These are phyloP conservation scores for Mollisia scopiformis DNA, from an alignment of 2,329 filamentous ascomycete genomes.

Conservation along the genomic window DNA sequence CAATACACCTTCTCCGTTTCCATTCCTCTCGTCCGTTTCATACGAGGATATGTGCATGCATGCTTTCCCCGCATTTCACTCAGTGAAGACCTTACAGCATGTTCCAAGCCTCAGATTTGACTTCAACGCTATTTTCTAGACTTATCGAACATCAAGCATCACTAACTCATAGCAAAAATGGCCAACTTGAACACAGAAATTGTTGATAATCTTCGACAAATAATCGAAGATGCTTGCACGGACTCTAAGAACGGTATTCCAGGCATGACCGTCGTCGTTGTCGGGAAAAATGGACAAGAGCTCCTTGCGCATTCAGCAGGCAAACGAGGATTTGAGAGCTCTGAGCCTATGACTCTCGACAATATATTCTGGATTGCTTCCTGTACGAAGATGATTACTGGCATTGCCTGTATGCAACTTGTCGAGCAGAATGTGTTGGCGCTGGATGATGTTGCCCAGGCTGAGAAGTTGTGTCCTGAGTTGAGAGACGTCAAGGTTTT, in stretches of 20 bases:
- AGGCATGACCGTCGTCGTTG: conserved; percentile 47
- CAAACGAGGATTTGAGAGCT: conserved; percentile 47
- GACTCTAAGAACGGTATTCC: conserved; percentile 41
- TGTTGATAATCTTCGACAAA: not conserved
- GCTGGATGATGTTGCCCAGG: conserved; percentile 57
- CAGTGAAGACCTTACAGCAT: too few species aligned
- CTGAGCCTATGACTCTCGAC: conserved; percentile 60
- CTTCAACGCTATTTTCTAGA: too few species aligned
- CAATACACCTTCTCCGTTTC: too few species aligned
- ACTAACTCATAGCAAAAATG: too few species aligned
- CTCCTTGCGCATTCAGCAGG: conserved; percentile 52
- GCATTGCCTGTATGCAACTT: conserved; percentile 56
- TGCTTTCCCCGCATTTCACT: too few species aligned
- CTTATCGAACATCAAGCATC: too few species aligned
- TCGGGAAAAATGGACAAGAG: conserved; percentile 49
- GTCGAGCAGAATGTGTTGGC: conserved; percentile 51
- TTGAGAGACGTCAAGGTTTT: conserved; percentile 51
- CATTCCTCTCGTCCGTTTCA: too few species aligned
- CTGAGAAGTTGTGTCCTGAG: conserved; percentile 52
- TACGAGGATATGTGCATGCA: too few species aligned
- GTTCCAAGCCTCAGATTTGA: too few species aligned
- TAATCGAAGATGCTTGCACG: not conserved
- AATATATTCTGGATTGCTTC: conserved; percentile 62
- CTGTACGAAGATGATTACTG: conserved; percentile 57
- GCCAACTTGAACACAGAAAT: too few species aligned